Conservation (phyloP, 106 monocot species). For the Dioscorea alata region DNA sequence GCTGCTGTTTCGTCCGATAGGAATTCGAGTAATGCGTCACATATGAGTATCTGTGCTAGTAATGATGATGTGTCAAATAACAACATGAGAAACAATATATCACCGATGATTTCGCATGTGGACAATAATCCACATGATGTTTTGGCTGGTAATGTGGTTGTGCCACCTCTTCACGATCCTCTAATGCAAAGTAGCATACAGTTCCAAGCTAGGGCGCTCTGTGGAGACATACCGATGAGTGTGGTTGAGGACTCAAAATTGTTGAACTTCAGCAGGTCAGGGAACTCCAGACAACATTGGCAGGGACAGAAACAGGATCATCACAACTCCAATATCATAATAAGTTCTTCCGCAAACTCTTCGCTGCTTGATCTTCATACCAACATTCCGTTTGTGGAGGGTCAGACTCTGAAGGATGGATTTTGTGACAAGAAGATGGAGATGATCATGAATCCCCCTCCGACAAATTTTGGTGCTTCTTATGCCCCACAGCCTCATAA, state of each 20-base stretch:
- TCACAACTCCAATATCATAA: constrained; percentile 11
- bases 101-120: constrained; percentile 13
- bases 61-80: constrained; percentile 8
- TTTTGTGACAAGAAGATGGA: constrained; percentile 25
- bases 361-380: constrained; percentile 7
- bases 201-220: constrained; percentile 17
- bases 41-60: constrained; percentile 7
- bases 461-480: constrained; percentile 16
- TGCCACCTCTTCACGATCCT: constrained; percentile 16
- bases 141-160: constrained; percentile 6
- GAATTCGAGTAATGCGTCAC: constrained; percentile 15
- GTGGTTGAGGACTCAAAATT: constrained; percentile 21
- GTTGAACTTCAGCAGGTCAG: constrained; percentile 26
- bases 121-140: constrained; percentile 13
- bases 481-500: not conserved
- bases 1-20: constrained; percentile 25
- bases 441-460: constrained; percentile 3
- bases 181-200: constrained; percentile 23
- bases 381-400: constrained; percentile 1
- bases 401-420: constrained; percentile 20
- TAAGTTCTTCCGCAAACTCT: constrained; percentile 23
- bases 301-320: constrained; percentile 15
- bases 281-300: constrained; percentile 12
- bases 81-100: constrained; percentile 11
- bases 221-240: constrained; percentile 7